phyloP scores from a whole-genome alignment of 345 rosid genomes.

The Melaleuca alternifolia region DNA sequence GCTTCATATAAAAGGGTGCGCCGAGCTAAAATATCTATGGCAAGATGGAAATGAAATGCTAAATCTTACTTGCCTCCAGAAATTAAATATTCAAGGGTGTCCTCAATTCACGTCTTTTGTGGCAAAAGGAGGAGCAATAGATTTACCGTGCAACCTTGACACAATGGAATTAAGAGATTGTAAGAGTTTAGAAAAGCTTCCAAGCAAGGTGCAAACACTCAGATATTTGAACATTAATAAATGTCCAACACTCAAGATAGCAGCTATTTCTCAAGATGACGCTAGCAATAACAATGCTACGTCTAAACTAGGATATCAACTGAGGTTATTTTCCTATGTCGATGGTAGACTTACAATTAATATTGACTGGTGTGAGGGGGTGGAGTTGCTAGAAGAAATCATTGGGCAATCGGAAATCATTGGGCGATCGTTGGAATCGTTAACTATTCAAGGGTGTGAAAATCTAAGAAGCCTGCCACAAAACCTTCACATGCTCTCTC shows the following conservation, averaged over 20 bases:
- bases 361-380: too few relatives aligned
- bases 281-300: fast-evolving
- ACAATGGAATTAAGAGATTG: background rate
- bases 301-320: background rate
- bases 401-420: too few relatives aligned
- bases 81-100: background rate
- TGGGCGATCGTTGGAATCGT: too few relatives aligned
- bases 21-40: background rate
- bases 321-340: background rate
- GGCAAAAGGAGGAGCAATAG: background rate
- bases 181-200: background rate
- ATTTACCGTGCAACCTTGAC: background rate
- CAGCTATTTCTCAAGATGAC: background rate
- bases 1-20: background rate
- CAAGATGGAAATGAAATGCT: background rate
- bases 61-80: background rate
- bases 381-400: too few relatives aligned
- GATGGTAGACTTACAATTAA: background rate
- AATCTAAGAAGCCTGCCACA: background rate
- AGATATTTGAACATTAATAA: background rate
- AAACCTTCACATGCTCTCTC: background rate
- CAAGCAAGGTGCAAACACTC: background rate
- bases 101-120: background rate
- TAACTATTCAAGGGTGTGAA: background rate
- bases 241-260: background rate